Conservation (phyloP, 148 eudicot species). For the Amaranthus hypochondriacus region DNA sequence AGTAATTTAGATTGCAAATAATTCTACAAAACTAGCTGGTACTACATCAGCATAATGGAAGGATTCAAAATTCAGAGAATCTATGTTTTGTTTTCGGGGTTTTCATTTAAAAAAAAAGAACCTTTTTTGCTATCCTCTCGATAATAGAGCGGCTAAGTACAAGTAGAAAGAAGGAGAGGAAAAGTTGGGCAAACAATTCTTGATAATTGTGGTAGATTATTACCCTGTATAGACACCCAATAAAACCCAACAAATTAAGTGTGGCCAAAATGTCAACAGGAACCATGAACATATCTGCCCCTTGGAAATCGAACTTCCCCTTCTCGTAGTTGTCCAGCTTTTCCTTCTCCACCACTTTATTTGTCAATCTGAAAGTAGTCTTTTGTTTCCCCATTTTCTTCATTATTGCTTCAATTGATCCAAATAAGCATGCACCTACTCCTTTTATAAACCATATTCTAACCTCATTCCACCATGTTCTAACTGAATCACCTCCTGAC, state of each 20-base stretch:
- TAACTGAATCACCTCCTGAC: constrained; percentile 15
- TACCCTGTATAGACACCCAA: constrained; percentile 17
- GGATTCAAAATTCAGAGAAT: no score
- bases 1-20: no score
- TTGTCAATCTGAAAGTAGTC: constrained; percentile 23
- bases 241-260: constrained; percentile 18
- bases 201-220: constrained; percentile 23
- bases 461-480: constrained; percentile 30
- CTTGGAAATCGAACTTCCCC: constrained; percentile 29
- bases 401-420: constrained; percentile 10
- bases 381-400: constrained; percentile 26
- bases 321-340: constrained; percentile 24
- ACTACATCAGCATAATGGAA: no score
- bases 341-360: constrained; percentile 27
- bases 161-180: constrained; percentile 17
- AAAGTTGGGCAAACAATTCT: constrained; percentile 25
- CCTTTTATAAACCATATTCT: constrained; percentile 32
- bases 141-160: constrained; percentile 20
- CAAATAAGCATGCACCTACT: constrained; percentile 20
- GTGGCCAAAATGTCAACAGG: constrained; percentile 21
- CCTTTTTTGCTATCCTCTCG: constrained; percentile 20
- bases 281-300: constrained; percentile 27
- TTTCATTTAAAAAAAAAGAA: background rate
- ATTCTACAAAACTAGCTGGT: no score
- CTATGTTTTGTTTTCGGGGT: no score